A percentile compares a stretch with the other conserved stretches of the same genome.
These are phyloP conservation scores for Oryza brachyantha DNA, from an alignment of 176 grass and related monocot species.

Conservation along the genomic window DNA sequence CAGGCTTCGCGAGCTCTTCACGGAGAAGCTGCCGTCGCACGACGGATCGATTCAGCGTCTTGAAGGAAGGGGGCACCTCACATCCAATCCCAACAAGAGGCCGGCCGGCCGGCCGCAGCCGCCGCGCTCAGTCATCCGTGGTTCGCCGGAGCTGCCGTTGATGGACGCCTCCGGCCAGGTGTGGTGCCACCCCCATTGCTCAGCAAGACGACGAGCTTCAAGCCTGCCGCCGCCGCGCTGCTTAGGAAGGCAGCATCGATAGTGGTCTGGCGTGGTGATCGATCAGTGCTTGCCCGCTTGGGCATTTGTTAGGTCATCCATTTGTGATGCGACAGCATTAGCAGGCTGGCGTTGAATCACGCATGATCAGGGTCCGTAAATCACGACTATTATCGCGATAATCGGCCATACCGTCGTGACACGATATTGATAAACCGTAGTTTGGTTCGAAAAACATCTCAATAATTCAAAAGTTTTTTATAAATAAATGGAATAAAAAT, in stretches of 20 bases:
- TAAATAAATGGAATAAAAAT: too few species aligned
- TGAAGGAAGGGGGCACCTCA: conserved; percentile 32
- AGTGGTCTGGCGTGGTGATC: neutral
- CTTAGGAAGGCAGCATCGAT: neutral
- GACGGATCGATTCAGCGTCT: conserved; percentile 34
- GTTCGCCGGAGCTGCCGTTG: conserved; percentile 13
- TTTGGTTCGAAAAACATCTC: too few species aligned
- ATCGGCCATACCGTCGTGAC: too few species aligned
- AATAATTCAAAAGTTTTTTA: too few species aligned
- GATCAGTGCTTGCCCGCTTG: too few species aligned
- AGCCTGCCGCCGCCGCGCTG: too few species aligned
- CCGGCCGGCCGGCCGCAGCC: conserved; percentile 27
- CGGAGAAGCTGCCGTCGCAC: neutral
- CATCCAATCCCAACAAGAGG: conserved; percentile 35
- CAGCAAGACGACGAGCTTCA: neutral
- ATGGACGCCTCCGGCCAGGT: neutral
- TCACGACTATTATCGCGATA: too few species aligned
- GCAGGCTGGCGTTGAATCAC: too few species aligned
- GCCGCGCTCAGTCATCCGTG: conserved; percentile 24
- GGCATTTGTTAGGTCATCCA: neutral
- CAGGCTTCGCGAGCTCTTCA: conserved; percentile 23
- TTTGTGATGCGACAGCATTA: neutral
- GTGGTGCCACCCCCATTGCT: neutral
- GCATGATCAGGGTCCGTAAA: too few species aligned
- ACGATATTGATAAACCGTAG: too few species aligned